Evolutionary conservation across 2,329 filamentous ascomycete genomes (phyloP).

Genomic region (Botryosphaeria dothidea): DNA sequence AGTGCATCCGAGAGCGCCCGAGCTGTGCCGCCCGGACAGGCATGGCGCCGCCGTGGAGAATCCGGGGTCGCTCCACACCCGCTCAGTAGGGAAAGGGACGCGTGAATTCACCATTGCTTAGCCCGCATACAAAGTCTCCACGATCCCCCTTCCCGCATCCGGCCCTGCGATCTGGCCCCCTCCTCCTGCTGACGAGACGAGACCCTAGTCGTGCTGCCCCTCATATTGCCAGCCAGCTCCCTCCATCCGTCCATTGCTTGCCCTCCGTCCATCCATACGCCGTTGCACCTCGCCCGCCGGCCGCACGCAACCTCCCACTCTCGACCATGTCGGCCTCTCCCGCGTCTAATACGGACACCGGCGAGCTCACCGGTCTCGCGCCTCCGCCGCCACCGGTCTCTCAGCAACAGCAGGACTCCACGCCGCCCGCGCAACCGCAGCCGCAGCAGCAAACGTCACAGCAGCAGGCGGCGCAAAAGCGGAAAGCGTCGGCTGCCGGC

Average conservation of each 20-base stretch:
- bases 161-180: slow-evolving; percentile 16
- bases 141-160: slow-evolving; percentile 18
- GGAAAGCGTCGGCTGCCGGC: slow-evolving; percentile 59
- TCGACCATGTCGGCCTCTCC: slow-evolving; percentile 20
- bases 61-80: slow-evolving; percentile 17
- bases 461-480: slow-evolving; percentile 47
- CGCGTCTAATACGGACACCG: slow-evolving; percentile 14
- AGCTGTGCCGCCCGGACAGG: slow-evolving; percentile 1
- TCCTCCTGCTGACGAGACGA: background rate
- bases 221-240: background rate
- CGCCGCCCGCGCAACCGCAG: background rate
- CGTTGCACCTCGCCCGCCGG: background rate
- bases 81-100: slow-evolving; percentile 13
- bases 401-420: background rate
- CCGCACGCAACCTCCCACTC: background rate
- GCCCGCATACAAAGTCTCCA: slow-evolving; percentile 18
- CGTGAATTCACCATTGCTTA: slow-evolving; percentile 12
- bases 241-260: background rate
- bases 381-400: background rate
- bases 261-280: background rate
- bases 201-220: slow-evolving; percentile 2
- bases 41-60: slow-evolving; percentile 15
- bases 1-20: slow-evolving; percentile 11
- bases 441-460: background rate
- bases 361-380: background rate